phyloP scores from a whole-genome alignment of 2,329 filamentous ascomycete species.

The Claviceps sp. region DNA sequence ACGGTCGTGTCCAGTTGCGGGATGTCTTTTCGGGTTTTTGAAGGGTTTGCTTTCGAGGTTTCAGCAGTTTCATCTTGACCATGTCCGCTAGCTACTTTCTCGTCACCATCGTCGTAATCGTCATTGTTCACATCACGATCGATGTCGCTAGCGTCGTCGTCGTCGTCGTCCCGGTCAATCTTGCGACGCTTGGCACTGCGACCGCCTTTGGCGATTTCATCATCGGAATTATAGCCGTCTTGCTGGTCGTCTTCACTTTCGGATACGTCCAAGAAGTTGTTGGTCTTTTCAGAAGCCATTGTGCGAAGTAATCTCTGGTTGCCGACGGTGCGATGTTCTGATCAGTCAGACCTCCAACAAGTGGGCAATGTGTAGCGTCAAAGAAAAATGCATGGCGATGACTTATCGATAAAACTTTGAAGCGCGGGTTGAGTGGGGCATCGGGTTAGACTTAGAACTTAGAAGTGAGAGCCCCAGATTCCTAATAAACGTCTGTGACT shows the following conservation, averaged over 20 bases:
- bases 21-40: conserved; percentile 10
- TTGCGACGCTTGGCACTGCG: conserved; percentile 51
- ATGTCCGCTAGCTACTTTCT: background rate
- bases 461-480: too few species aligned
- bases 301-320: background rate
- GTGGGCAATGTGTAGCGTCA: too few species aligned
- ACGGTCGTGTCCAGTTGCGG: conserved; percentile 22
- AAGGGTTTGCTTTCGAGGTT: conserved; percentile 11
- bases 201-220: conserved; percentile 53
- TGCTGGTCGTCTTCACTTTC: conserved; percentile 46
- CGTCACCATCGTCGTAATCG: conserved; percentile 4
- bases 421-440: too few species aligned
- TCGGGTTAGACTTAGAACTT: too few species aligned
- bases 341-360: too few species aligned
- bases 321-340: background rate
- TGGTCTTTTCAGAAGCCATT: conserved; percentile 58
- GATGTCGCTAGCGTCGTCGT: conserved; percentile 24
- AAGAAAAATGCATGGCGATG: too few species aligned
- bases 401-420: too few species aligned
- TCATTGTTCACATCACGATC: conserved; percentile 19
- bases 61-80: conserved; percentile 4
- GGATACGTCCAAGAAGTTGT: conserved; percentile 52
- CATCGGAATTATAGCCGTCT: conserved; percentile 53
- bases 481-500: too few species aligned
- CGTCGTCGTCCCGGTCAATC: conserved; percentile 25